Percentiles rank a stretch among this genome's conserved stretches.
Conservation (phyloP, 73 alveolate species). For the Uronychia setigera region DNA sequence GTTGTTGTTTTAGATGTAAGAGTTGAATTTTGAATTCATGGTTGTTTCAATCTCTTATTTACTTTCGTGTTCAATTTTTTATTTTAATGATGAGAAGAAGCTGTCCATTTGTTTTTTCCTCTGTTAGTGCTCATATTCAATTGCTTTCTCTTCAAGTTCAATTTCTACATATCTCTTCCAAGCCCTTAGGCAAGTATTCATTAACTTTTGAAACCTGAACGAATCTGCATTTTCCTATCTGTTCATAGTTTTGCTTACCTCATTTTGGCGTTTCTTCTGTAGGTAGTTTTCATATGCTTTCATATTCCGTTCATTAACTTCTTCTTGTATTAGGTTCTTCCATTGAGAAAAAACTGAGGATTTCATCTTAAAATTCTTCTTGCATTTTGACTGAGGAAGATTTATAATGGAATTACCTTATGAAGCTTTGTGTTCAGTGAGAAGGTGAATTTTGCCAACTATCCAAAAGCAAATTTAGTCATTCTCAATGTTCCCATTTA, state of each 20-base stretch:
- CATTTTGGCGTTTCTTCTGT: not conserved
- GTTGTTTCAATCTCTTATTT: too few species aligned
- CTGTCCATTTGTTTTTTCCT: constrained; percentile 2
- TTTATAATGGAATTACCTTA: not conserved
- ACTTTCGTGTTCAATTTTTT: too few species aligned
- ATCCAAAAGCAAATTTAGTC: not conserved
- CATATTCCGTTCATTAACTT: not conserved
- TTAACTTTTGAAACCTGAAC: not conserved
- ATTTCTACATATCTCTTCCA: not conserved
- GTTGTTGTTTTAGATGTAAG: too few species aligned
- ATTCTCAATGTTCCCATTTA: not conserved
- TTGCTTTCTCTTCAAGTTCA: not conserved
- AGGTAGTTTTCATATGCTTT: not conserved
- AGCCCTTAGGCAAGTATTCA: not conserved
- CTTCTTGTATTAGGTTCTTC: not conserved
- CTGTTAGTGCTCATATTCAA: not conserved
- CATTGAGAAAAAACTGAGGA: not conserved
- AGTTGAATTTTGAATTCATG: too few species aligned
- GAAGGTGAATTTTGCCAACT: not conserved
- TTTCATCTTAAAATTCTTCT: not conserved
- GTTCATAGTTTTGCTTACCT: not conserved
- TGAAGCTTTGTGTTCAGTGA: not conserved
- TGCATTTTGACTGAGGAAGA: not conserved
- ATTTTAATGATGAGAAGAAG: not conserved
- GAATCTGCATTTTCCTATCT: not conserved